Evolutionary conservation across 2,329 filamentous ascomycete genomes (phyloP).

Genomic region (Penicillium sp.): DNA sequence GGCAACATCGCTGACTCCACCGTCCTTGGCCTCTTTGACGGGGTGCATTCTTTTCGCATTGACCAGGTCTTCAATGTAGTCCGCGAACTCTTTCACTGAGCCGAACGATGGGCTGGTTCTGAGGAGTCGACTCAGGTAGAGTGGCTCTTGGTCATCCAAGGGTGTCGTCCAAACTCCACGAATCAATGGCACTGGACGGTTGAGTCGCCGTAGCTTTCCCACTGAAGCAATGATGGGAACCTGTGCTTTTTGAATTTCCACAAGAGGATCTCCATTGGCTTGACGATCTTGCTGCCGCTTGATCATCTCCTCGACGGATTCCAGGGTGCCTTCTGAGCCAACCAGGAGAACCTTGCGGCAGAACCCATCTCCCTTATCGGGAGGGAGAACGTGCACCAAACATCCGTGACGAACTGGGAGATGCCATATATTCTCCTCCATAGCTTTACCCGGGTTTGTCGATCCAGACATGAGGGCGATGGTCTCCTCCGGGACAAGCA

Average conservation of each 20-base stretch:
- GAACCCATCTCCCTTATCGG: slow-evolving; percentile 32
- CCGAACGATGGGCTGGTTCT: slow-evolving; percentile 20
- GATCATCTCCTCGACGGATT: slow-evolving; percentile 34
- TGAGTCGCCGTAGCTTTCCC: slow-evolving; percentile 24
- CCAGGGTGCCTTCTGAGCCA: slow-evolving; percentile 37
- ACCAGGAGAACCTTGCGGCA: slow-evolving; percentile 38
- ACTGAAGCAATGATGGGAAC: slow-evolving; percentile 35
- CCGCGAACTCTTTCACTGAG: slow-evolving; percentile 39
- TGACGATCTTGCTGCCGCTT: slow-evolving; percentile 26
- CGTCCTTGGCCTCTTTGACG: slow-evolving; percentile 2
- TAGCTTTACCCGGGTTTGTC: slow-evolving; percentile 22
- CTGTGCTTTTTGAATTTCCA: slow-evolving; percentile 30
- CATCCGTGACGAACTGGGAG: slow-evolving; percentile 39
- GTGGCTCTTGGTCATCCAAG: slow-evolving; percentile 1
- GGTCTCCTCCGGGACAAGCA: slow-evolving; percentile 39
- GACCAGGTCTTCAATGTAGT: slow-evolving; percentile 43
- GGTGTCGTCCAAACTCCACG: slow-evolving; percentile 33
- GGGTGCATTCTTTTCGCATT: slow-evolving; percentile 21
- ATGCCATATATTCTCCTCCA: slow-evolving; percentile 42
- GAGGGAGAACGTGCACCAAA: slow-evolving; percentile 38
- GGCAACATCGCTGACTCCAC: neutral
- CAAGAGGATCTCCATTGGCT: slow-evolving; percentile 29
- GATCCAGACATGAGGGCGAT: slow-evolving; percentile 36
- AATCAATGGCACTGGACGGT: slow-evolving; percentile 29
- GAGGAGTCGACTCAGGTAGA: slow-evolving; percentile 17